Evolutionary conservation across 2,329 filamentous ascomycete species (phyloP).

Genomic region (Pseudogymnoascus sp.): DNA sequence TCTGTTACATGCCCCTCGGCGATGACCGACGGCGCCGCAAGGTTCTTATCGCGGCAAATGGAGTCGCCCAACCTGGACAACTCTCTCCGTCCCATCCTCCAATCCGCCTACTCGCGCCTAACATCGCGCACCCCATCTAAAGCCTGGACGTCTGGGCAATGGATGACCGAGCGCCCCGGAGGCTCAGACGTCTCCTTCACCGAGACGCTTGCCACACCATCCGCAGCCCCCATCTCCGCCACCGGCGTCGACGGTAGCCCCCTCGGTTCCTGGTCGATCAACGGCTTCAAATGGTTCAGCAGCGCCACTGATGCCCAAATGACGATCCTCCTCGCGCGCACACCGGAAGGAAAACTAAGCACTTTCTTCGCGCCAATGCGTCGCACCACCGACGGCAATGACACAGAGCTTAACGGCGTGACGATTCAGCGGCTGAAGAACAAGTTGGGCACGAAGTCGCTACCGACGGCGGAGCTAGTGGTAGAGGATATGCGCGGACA

Average conservation of each 20-base stretch:
- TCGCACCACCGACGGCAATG: conserved; percentile 20
- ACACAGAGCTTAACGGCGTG: conserved; percentile 54
- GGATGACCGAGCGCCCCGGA: conserved; percentile 67
- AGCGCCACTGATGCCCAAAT: conserved; percentile 58
- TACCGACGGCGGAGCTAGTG: conserved; percentile 67
- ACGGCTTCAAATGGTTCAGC: conserved; percentile 66
- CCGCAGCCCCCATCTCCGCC: conserved; percentile 20
- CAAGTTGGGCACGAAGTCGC: conserved; percentile 60
- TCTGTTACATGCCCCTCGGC: conserved; percentile 46
- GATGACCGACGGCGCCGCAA: conserved; percentile 58
- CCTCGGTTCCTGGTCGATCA: conserved; percentile 52
- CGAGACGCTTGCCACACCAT: conserved; percentile 49
- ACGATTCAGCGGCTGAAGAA: conserved; percentile 62
- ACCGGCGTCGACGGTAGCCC: conserved; percentile 22
- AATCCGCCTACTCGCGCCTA: conserved; percentile 45
- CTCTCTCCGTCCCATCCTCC: conserved; percentile 38
- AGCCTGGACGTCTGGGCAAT: conserved; percentile 66
- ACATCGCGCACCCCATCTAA: conserved; percentile 40
- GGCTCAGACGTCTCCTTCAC: conserved; percentile 62
- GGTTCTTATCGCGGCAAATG: conserved; percentile 41
- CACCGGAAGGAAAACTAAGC: conserved; percentile 42
- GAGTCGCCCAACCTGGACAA: conserved; percentile 13
- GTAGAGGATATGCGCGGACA: conserved; percentile 54
- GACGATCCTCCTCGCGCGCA: conserved; percentile 56
- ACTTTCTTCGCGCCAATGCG: conserved; percentile 59